Conservation (phyloP, 202 grass and related monocot genomes). For the Carex arenaria region DNA sequence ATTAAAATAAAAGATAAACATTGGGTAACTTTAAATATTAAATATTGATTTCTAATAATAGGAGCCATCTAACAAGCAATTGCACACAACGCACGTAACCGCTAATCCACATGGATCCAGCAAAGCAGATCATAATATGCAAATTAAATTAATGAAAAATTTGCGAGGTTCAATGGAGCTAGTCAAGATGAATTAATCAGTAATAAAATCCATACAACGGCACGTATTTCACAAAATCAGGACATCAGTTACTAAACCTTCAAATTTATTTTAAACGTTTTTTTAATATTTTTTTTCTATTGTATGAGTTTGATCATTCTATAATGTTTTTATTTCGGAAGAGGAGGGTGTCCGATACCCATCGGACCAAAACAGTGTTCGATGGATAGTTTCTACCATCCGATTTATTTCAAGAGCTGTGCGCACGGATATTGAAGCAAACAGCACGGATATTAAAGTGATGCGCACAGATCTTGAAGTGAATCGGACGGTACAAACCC, state of each 20-base stretch:
- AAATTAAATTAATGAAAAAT: background rate
- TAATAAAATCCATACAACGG: background rate
- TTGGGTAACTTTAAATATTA: background rate
- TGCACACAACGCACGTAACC: background rate
- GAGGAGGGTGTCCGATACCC: too few relatives aligned
- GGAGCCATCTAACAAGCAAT: background rate
- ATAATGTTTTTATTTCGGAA: too few relatives aligned
- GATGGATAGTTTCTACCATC: too few relatives aligned
- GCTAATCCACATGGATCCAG: background rate
- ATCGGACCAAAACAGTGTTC: too few relatives aligned
- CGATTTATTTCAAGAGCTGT: too few relatives aligned
- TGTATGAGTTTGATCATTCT: too few relatives aligned
- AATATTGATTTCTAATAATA: background rate
- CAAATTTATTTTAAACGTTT: background rate
- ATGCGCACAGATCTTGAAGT: too few relatives aligned
- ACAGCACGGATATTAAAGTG: too few relatives aligned
- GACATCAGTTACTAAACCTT: background rate
- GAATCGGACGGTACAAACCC: too few relatives aligned
- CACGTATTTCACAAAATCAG: background rate
- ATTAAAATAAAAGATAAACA: background rate
- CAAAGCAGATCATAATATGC: background rate
- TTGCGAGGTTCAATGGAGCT: background rate
- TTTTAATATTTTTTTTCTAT: background rate
- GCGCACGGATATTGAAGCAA: too few relatives aligned
- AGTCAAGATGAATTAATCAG: background rate